phyloP scores from a whole-genome alignment of 1,139 yeast genomes.

The Candida sp. region DNA sequence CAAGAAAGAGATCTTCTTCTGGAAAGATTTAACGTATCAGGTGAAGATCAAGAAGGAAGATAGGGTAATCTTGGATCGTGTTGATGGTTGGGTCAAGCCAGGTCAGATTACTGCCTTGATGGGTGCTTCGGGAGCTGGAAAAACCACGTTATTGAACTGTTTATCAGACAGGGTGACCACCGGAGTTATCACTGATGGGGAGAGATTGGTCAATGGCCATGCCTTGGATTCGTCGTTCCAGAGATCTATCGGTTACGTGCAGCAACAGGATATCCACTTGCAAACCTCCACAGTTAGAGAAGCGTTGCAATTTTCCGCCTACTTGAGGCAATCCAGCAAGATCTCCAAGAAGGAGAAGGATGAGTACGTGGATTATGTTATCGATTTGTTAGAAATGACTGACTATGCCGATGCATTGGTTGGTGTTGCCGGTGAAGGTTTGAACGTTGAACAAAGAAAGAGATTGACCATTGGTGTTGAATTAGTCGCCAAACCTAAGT shows the following conservation, averaged over 20 bases:
- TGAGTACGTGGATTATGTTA: conserved; percentile 37
- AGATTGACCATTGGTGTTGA: conserved; percentile 44
- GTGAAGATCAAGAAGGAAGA: conserved; percentile 66
- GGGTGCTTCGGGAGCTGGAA: conserved; percentile 41
- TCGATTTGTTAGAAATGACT: conserved; percentile 23
- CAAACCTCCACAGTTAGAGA: conserved; percentile 40
- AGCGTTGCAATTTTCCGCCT: conserved; percentile 38
- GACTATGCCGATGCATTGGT: conserved; percentile 41
- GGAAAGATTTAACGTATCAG: conserved; percentile 80
- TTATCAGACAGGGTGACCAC: conserved; percentile 36
- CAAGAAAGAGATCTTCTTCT: conserved; percentile 62
- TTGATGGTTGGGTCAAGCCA: conserved; percentile 65
- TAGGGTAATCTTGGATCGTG: conserved; percentile 64
- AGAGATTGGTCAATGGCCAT: conserved; percentile 40
- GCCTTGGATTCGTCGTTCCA: conserved; percentile 37
- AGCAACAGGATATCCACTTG: conserved; percentile 44
- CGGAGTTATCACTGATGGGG: conserved; percentile 38
- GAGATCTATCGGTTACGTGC: conserved; percentile 45
- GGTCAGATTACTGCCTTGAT: conserved; percentile 35
- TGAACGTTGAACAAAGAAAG: conserved; percentile 44
- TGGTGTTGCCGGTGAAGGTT: conserved; percentile 47
- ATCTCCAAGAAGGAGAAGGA: conserved; percentile 34
- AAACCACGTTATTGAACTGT: conserved; percentile 36
- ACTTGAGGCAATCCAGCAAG: conserved; percentile 37
- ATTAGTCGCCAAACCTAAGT: conserved; percentile 40